Evolutionary conservation across 495 filamentous ascomycete species (phyloP), one percentile per base, ranked within the genome.

Genomic region (Penicillium robsamsonii): DNA sequence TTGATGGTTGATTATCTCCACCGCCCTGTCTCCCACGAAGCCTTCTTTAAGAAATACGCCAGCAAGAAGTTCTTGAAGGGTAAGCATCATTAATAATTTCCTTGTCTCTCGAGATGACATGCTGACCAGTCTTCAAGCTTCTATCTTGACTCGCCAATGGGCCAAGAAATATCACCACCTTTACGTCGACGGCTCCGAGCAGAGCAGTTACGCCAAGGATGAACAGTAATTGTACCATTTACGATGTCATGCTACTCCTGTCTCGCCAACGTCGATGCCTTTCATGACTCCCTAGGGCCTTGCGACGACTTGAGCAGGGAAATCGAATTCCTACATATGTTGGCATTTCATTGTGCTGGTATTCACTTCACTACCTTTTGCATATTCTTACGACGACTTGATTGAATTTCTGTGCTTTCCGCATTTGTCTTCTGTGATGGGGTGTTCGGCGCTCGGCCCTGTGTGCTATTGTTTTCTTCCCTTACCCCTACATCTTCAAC

Each of bases 21-120:
- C 54, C 83, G 86, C 9, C 94, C 95, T 30, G 90, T 96, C 43
- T 81, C 81, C 38, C 94, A 97, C 63, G 91, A 97, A 71, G 94
- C 95, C 17, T 97, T 98, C 82, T 97, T 96, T 81, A 94, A 93
- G 81, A 98, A 98, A 71, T 98, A 98, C 67, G 94, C 95, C 15
- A 94, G 91, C 82, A 97, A 97, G 79, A 96, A 93, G 73, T 98
- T 96, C 74, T 73, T 97, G 65, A 97, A 97, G 78, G 93, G 94
- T 92, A 83, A 67, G 74, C 58, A 17, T 33, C 13, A 41, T 38
- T 11, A 15, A 1, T 37, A 10, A 24, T 13, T 18, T 13, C 22
- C 24, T 30, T 42, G 51, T 12, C 2, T 22, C 22, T 2, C 33
- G 27, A 31, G 1, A 9, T 33, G 1, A 17, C 8, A 18, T 48